Base-by-base conservation (phyloP, 768 basidiomycete species). In the Naganishia vaughanmartiniae region DNA sequence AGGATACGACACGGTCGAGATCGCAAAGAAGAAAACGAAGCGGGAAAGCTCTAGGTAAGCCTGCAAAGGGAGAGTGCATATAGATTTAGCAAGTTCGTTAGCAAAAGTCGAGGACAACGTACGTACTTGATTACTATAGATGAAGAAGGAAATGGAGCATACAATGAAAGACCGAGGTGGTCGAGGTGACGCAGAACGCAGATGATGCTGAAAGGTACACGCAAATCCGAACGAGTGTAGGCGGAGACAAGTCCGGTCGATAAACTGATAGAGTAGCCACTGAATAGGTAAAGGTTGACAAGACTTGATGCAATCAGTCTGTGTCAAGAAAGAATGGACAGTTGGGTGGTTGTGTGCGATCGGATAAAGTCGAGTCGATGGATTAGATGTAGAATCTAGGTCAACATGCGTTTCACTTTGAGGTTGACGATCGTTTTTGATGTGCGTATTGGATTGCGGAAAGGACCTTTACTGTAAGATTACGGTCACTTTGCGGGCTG, bases 121-220 rank as follows among this genome's bases (percentile, higher is more conserved):
- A 63, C 60, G 11, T 42, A 42, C 60, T 28, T 15, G n/a, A 2
- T 42, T 34, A 24, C n/a, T 24, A 21, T 63, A 36, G 14, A 2
- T 17, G 24, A 26, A 24, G 39, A 45, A 17, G 30, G 60, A 42
- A 19, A 45, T 26, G 60, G 26, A 42, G 42, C 60, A 63, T 46
- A 63, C 60, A 63, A 63, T 31, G n/a, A 12, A 63, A 46, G 60
- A 45, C 24, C 15, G 60, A 11, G n/a, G 10, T 36, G 57, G 31
- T 58, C 6, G n/a, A 42, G 48, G 48, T 51, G 21, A 51, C 48
- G 48, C 48, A 51, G 14, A 51, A 51, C 24, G 14, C 21, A 51
- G n/a, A n/a, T 3, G 48, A 51, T 3, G 12, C 48, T 51, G 48
- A 24, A 14, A 46, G 45, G 45, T 15, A 21, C 15, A 21, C 45